Evolutionary conservation across 164 flowering plant genomes (phyloP).

Genomic region (Aristolochia fimbriata): DNA sequence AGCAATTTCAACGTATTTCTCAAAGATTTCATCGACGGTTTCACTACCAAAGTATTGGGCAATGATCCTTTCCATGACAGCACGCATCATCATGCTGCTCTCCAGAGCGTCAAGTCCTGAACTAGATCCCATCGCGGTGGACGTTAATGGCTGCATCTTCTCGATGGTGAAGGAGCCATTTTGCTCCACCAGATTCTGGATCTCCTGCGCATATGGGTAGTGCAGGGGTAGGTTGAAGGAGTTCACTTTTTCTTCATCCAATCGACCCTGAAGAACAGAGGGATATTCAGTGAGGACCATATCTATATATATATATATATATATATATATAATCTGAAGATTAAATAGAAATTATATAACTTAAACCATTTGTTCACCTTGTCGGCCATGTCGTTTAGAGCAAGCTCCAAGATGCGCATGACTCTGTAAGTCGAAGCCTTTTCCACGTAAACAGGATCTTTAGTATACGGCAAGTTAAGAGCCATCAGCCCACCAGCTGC

Average conservation of each 20-base stretch:
- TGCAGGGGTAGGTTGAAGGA: conserved; percentile 18
- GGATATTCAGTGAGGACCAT: too few relatives aligned
- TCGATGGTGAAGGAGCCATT: conserved; percentile 13
- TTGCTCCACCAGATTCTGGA: conserved; percentile 3
- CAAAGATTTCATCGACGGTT: conserved; percentile 10
- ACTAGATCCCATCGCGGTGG: not conserved
- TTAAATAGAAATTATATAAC: not conserved
- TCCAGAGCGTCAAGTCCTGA: not conserved
- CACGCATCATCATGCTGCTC: too few relatives aligned
- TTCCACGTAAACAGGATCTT: not conserved
- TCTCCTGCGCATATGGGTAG: conserved; percentile 5
- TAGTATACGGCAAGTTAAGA: not conserved
- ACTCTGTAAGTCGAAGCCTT: not conserved
- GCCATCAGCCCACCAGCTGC: conserved; percentile 15
- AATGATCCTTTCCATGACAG: conserved; percentile 1
- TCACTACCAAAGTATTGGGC: too few relatives aligned
- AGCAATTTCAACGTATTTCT: conserved; percentile 1
- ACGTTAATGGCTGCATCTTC: conserved; percentile 2
- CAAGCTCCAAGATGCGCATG: not conserved
- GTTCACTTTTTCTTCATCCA: conserved; percentile 12
- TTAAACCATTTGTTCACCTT: not conserved
- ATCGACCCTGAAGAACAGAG: conserved; percentile 10
- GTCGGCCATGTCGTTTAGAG: conserved; percentile 3
- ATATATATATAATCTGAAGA: too few relatives aligned
- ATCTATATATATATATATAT: too few relatives aligned